Evolutionary conservation across 179 eudicot species (phyloP).

Genomic region (Carnegiea gigantea): DNA sequence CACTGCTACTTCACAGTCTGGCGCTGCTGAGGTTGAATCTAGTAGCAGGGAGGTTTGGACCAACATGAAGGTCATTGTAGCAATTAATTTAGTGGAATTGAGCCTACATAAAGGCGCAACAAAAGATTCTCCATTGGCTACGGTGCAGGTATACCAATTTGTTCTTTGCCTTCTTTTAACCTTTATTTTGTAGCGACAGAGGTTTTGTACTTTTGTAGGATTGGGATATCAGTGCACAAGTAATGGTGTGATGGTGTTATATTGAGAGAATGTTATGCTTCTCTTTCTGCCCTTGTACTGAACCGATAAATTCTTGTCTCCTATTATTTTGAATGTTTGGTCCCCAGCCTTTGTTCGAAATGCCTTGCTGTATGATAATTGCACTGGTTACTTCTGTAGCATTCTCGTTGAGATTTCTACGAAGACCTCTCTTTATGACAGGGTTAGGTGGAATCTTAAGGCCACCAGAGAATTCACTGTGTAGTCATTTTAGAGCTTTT

Average conservation of each 20-base stretch:
- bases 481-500: too few relatives aligned
- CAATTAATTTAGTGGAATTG: conserved; percentile 73
- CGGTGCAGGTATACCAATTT: conserved; percentile 62
- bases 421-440: too few relatives aligned
- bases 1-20: conserved; percentile 35
- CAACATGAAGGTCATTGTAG: conserved; percentile 63
- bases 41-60: conserved; percentile 49
- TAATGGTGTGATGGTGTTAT: neutral
- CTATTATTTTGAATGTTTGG: too few relatives aligned
- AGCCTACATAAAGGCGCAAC: conserved; percentile 70
- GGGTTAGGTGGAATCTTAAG: too few relatives aligned
- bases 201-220: neutral
- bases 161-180: neutral
- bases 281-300: too few relatives aligned
- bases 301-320: too few relatives aligned
- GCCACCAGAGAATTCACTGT: too few relatives aligned
- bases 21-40: conserved; percentile 39
- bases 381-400: too few relatives aligned
- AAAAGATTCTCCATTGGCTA: conserved; percentile 80
- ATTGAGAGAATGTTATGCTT: too few relatives aligned
- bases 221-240: neutral
- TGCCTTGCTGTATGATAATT: too few relatives aligned
- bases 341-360: too few relatives aligned
- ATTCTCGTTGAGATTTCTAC: too few relatives aligned
- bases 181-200: neutral